These are phyloP conservation scores for Ramaria rubella DNA, from an alignment of 768 basidiomycete genomes.

Conservation along the genomic window DNA sequence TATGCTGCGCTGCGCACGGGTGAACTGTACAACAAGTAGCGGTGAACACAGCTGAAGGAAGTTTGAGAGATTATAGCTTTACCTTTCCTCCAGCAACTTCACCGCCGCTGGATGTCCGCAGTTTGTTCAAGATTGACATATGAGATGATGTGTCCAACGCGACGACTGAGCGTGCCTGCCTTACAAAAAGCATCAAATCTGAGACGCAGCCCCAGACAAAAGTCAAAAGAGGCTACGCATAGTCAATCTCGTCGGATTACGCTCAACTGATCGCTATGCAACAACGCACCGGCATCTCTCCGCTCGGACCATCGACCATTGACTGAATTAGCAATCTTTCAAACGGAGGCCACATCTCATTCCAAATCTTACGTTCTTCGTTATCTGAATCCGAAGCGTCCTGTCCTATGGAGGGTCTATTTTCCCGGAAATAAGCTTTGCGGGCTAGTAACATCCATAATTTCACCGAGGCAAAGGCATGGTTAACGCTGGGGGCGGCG, in stretches of 20 bases:
- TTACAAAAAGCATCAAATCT: constrained; percentile 59
- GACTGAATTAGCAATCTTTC: constrained; percentile 46
- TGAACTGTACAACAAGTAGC: constrained; percentile 35
- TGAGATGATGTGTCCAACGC: constrained; percentile 49
- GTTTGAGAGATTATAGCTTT: constrained; percentile 9
- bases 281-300: constrained; percentile 24
- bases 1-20: constrained; percentile 46
- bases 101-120: constrained; percentile 39
- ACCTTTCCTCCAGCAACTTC: constrained; percentile 51
- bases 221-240: constrained; percentile 44
- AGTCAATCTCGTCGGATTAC: constrained; percentile 16
- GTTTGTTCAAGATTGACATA: constrained; percentile 41
- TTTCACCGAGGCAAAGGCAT: constrained; percentile 62
- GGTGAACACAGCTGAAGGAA: not conserved
- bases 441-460: constrained; percentile 61
- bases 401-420: constrained; percentile 15
- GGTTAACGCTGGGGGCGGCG: constrained; percentile 54
- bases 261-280: constrained; percentile 29
- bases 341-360: constrained; percentile 70
- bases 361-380: constrained; percentile 49
- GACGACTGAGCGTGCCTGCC: constrained; percentile 46
- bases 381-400: constrained; percentile 19
- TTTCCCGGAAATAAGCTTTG: constrained; percentile 19
- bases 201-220: constrained; percentile 55
- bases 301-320: constrained; percentile 40